These are phyloP conservation scores for Eragrostis nindensis DNA, from an alignment of 176 grass and related monocot species.

Conservation along the genomic window DNA sequence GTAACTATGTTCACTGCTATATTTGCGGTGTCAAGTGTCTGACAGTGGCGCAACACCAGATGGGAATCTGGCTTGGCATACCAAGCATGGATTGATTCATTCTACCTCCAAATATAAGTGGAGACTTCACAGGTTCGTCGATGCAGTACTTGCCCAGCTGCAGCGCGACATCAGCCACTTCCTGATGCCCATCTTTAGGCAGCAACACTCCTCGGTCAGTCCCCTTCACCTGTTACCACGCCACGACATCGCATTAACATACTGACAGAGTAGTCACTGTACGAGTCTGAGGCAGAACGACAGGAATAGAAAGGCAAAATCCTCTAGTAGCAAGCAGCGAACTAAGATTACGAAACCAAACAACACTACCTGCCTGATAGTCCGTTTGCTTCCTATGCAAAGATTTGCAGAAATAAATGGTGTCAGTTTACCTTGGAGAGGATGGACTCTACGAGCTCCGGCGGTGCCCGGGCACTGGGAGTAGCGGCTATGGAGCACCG, in stretches of 20 bases:
- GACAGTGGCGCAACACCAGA: background rate
- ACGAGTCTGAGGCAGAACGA: background rate
- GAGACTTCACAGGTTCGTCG: slow-evolving; percentile 76
- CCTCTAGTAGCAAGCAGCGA: background rate
- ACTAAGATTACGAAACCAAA: background rate
- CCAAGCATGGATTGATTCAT: background rate
- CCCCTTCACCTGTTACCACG: slow-evolving; percentile 61
- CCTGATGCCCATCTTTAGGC: slow-evolving; percentile 59
- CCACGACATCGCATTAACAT: background rate
- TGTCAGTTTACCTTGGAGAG: slow-evolving; percentile 68
- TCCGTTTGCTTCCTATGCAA: background rate
- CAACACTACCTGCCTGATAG: background rate
- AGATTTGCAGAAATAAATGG: background rate
- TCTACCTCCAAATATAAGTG: slow-evolving; percentile 88
- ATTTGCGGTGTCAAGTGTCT: background rate
- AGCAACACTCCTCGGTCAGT: slow-evolving; percentile 79
- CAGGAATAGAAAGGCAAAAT: background rate
- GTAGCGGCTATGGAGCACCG: slow-evolving; percentile 61
- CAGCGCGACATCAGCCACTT: slow-evolving; percentile 61
- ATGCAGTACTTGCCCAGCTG: slow-evolving; percentile 75
- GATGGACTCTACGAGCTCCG: slow-evolving; percentile 75
- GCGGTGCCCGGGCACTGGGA: slow-evolving; percentile 49
- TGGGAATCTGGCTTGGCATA: background rate
- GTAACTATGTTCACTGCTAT: background rate
- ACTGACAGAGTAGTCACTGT: background rate